Evolutionary conservation across 805 yeast species (phyloP).

Genomic region (Saccharomycopsis sp.): DNA sequence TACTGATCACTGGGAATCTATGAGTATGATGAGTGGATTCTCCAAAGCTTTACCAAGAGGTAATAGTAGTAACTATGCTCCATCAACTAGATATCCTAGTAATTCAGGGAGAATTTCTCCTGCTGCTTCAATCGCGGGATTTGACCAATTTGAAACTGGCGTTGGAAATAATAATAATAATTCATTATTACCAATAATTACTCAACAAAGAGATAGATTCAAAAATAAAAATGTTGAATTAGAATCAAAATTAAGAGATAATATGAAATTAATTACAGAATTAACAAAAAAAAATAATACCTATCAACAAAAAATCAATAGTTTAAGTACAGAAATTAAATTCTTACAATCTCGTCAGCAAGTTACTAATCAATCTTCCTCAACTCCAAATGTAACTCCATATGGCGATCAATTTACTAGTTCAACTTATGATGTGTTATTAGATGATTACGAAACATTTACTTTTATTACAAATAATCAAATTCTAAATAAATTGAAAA

Average conservation of each 20-base stretch:
- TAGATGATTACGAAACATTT: constrained; percentile 37
- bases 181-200: constrained; percentile 70
- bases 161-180: constrained; percentile 24
- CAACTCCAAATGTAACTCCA: constrained; percentile 19
- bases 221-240: constrained; percentile 72
- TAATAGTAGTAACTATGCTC: constrained; percentile 32
- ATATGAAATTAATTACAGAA: constrained; percentile 41
- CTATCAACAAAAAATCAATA: constrained; percentile 65
- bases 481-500: constrained; percentile 74
- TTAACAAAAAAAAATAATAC: constrained; percentile 53
- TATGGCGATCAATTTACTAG: constrained; percentile 23
- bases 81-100: constrained; percentile 30
- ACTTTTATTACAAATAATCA: constrained; percentile 50
- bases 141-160: constrained; percentile 12
- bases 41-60: constrained; percentile 28
- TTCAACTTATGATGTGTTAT: constrained; percentile 17
- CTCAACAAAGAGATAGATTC: constrained; percentile 92
- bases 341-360: constrained; percentile 42
- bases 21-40: constrained; percentile 57
- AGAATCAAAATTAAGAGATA: constrained; percentile 68
- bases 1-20: constrained; percentile 45
- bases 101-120: constrained; percentile 30
- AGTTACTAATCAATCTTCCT: constrained; percentile 16
- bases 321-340: constrained; percentile 68
- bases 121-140: constrained; percentile 26